Evolutionary conservation across 345 rosid species (phyloP).

Genomic region (Syzygium aromaticum): DNA sequence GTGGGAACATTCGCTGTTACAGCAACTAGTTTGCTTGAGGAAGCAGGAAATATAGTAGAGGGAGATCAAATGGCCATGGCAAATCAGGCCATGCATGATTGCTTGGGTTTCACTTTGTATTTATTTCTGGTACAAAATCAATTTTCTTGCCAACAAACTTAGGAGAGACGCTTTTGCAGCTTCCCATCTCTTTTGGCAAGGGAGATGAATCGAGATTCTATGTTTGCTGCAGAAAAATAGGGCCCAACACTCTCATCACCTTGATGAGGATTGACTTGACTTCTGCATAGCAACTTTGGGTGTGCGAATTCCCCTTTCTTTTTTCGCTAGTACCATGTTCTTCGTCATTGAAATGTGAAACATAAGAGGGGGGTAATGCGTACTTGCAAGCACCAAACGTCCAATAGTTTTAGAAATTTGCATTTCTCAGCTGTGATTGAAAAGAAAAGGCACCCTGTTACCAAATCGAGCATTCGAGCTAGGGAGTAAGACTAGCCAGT

Average conservation of each 20-base stretch:
- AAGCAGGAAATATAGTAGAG: constrained; percentile 24
- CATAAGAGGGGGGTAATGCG: background rate
- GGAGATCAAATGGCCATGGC: constrained; percentile 21
- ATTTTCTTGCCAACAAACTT: background rate
- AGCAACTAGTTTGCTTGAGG: constrained; percentile 41
- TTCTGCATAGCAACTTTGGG: background rate
- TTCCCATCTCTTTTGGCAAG: background rate
- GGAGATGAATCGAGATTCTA: background rate
- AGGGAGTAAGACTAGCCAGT: background rate
- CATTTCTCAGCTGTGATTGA: background rate
- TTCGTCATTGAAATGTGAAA: background rate
- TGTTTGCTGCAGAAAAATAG: background rate
- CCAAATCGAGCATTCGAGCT: background rate
- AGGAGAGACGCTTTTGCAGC: background rate
- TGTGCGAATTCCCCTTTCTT: background rate
- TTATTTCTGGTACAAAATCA: background rate
- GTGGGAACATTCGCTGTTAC: constrained; percentile 6
- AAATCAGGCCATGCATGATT: constrained; percentile 14
- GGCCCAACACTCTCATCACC: background rate
- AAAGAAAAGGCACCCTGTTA: background rate
- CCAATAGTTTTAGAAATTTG: background rate
- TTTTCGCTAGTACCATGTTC: background rate
- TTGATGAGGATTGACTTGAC: constrained; percentile 2
- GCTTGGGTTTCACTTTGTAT: constrained; percentile 17
- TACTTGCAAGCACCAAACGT: background rate